Evolutionary conservation across 2,329 filamentous ascomycete genomes (phyloP), one percentile per base, ranked within the genome.

Genomic region (Sarocladium oryzae): DNA sequence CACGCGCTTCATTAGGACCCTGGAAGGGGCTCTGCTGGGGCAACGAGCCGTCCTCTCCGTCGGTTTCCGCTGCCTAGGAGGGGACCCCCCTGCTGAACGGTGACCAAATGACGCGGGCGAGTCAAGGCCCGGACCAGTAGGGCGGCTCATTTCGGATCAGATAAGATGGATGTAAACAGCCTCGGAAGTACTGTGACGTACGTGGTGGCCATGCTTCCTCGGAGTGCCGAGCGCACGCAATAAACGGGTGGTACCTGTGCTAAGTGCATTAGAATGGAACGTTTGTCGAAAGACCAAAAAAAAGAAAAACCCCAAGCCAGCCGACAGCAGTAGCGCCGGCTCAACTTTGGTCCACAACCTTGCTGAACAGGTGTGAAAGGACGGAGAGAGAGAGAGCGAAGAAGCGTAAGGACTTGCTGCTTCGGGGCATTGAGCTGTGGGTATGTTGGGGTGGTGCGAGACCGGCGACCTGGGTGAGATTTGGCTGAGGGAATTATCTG

Each of bases 401-500:
- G n/a, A n/a, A n/a, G n/a, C 41, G 50, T 40, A n/a, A 16, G 32
- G 21, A 18, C 21, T 24, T 50, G n/a, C 45, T 43, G 10, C 24
- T 51, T 33, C 21, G 20, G 26, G 43, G 7, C 26, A 9, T 32
- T 30, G 24, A 33, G 43, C 6, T 24, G 28, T 9, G 28, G 28
- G 28, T 30, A 7, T 13, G 28, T 48, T 2, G n/a, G 32, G 41
- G 40, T 41, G 51, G 50, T 32, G 30, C 7, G 48, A 48, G 13
- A 36, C 21, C 16, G 41, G 51, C 52, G 53, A 38, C n/a, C n/a
- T 52, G 51, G 53, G 52, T 50, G 51, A 55, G 63, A 32, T 48
- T 48, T 48, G 59, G 63, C 63, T 67, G 69, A 69, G 69, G 64
- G 64, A 67, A 66, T 69, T 73, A 76, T 76, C 73, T 72, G 73